Evolutionary conservation across 768 basidiomycete species (phyloP).

Genomic region (Rhizopogon vulgaris): DNA sequence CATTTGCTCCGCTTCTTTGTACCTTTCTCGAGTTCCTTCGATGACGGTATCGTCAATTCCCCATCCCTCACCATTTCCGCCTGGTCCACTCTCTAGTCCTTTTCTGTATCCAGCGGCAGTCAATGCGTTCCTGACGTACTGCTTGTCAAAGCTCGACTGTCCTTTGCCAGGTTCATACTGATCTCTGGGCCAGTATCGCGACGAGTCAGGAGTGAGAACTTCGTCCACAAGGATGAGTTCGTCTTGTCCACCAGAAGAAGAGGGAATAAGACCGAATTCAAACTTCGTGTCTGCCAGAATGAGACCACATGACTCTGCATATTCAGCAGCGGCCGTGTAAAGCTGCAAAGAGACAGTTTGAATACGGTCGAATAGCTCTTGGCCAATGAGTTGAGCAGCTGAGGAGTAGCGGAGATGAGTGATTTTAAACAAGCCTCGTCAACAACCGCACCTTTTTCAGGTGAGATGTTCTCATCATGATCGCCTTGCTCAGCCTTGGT

Average conservation of each 20-base stretch:
- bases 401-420: constrained; percentile 1
- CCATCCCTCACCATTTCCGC: constrained; percentile 71
- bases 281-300: constrained; percentile 99
- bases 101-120: constrained; percentile 65
- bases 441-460: constrained; percentile 53
- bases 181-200: constrained; percentile 87
- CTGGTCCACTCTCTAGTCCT: constrained; percentile 70
- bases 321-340: constrained; percentile 68
- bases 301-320: constrained; percentile 70
- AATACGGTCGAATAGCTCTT: constrained; percentile 55
- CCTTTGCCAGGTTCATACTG: constrained; percentile 66
- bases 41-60: constrained; percentile 71
- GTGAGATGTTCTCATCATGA: constrained; percentile 96
- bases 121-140: constrained; percentile 90
- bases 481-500: constrained; percentile 93
- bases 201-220: constrained; percentile 95
- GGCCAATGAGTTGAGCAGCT: constrained; percentile 66
- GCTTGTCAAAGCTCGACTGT: constrained; percentile 95
- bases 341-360: constrained; percentile 56
- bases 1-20: constrained; percentile 68
- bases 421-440: neutral
- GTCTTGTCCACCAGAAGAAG: constrained; percentile 25
- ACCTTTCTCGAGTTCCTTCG: constrained; percentile 68
- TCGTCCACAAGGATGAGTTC: constrained; percentile 90
- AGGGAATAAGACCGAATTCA: constrained; percentile 83